These are phyloP conservation scores for Cyclostephanos tholiformis DNA, from an alignment of 108 stramenopile genomes.

Conservation along the genomic window DNA sequence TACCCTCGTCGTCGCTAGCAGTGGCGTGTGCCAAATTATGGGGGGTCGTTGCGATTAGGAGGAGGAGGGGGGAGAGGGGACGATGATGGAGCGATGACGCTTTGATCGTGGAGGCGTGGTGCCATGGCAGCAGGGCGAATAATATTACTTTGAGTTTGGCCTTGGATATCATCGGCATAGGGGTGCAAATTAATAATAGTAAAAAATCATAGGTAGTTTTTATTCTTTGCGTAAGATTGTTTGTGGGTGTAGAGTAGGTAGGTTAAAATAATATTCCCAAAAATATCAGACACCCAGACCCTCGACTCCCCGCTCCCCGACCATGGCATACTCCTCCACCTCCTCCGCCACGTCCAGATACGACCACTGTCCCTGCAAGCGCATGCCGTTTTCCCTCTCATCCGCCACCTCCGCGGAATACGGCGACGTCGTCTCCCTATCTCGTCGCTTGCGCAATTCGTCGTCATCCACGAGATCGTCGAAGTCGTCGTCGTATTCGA, in stretches of 20 bases:
- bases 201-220: no score
- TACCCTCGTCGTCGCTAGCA: no score
- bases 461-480: conserved; percentile 11
- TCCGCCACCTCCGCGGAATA: conserved; percentile 86
- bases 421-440: conserved; percentile 62
- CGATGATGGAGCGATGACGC: no score
- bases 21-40: no score
- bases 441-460: conserved; percentile 24
- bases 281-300: no score
- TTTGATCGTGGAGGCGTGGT: background rate
- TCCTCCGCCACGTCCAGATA: background rate
- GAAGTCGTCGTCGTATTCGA: background rate
- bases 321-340: background rate
- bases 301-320: background rate
- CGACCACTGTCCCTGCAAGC: conserved; percentile 75
- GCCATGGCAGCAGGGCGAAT: background rate
- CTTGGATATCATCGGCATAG: background rate
- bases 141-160: background rate
- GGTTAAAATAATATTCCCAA: no score
- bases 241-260: no score
- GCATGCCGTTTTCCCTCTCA: conserved; percentile 61
- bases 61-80: background rate
- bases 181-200: no score
- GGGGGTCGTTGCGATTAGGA: background rate
- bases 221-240: no score